A percentile compares a stretch with the other conserved stretches of the same genome.
These are phyloP conservation scores for Aurifilum marmelostoma DNA, from an alignment of 2,329 filamentous ascomycete species.

Conservation along the genomic window DNA sequence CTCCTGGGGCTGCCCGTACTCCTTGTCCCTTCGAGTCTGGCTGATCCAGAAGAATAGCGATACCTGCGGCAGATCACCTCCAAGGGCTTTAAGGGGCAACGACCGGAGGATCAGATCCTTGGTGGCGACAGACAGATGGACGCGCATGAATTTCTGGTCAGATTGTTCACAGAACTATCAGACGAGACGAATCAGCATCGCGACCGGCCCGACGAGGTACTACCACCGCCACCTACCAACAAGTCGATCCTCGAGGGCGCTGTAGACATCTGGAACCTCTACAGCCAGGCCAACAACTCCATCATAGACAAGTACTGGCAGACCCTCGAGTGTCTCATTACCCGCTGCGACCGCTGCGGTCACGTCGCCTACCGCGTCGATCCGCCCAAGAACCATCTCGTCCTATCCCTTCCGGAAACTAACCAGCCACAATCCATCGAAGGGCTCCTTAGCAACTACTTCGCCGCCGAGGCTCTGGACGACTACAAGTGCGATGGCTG, in stretches of 20 bases:
- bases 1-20: no score
- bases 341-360: constrained; percentile 65
- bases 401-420: constrained; percentile 45
- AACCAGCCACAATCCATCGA: constrained; percentile 45
- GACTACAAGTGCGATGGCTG: constrained; percentile 78
- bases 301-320: constrained; percentile 81
- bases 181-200: constrained; percentile 76
- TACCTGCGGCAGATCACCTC: constrained; percentile 67
- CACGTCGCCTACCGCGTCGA: constrained; percentile 52
- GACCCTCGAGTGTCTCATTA: constrained; percentile 72
- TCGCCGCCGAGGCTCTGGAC: constrained; percentile 66
- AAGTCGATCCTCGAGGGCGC: constrained; percentile 57
- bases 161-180: constrained; percentile 78
- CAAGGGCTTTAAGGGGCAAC: constrained; percentile 35
- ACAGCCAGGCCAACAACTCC: constrained; percentile 71
- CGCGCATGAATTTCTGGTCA: constrained; percentile 85
- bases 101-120: constrained; percentile 52
- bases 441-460: constrained; percentile 72
- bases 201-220: constrained; percentile 41
- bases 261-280: constrained; percentile 73
- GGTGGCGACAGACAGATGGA: constrained; percentile 83
- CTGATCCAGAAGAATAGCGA: constrained; percentile 45
- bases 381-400: constrained; percentile 56
- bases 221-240: constrained; percentile 29
- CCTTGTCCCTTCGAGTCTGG: background rate